These are phyloP conservation scores for Larix kaempferi DNA, from an alignment of 75 land plant genomes.

Conservation along the genomic window DNA sequence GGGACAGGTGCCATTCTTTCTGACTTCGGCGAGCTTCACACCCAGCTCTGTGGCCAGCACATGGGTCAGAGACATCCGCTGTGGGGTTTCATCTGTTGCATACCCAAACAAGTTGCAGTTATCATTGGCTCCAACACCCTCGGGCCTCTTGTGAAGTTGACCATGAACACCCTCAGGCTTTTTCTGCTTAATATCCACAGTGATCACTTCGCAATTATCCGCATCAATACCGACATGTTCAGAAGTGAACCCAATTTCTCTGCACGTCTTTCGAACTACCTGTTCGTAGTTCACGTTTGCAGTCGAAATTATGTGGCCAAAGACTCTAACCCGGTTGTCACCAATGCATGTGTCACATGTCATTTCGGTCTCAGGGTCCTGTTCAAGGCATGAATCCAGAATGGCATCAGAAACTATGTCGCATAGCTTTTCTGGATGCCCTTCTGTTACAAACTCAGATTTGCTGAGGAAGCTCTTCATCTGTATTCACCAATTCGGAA, in stretches of 20 bases:
- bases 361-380: conserved; percentile 29
- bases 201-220: conserved; percentile 28
- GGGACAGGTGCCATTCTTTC: too few relatives aligned
- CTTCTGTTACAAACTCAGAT: conserved; percentile 17
- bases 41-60: too few relatives aligned
- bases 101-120: too few relatives aligned
- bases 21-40: too few relatives aligned
- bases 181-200: too few relatives aligned
- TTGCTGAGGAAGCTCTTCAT: conserved; percentile 10
- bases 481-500: too few relatives aligned
- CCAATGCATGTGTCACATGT: conserved; percentile 24
- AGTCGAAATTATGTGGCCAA: conserved; percentile 32
- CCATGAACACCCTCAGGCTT: too few relatives aligned
- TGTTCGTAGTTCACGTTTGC: conserved; percentile 37
- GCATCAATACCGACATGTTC: conserved; percentile 44
- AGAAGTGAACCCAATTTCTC: conserved; percentile 30
- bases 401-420: conserved; percentile 14
- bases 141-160: too few relatives aligned
- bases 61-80: too few relatives aligned
- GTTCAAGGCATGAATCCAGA: conserved; percentile 18
- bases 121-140: too few relatives aligned
- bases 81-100: too few relatives aligned
- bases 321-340: conserved; percentile 16
- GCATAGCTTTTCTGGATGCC: conserved; percentile 22
- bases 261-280: conserved; percentile 35